Base-by-base conservation (phyloP, 768 basidiomycete genomes). In the Solioccasus polychromus region DNA sequence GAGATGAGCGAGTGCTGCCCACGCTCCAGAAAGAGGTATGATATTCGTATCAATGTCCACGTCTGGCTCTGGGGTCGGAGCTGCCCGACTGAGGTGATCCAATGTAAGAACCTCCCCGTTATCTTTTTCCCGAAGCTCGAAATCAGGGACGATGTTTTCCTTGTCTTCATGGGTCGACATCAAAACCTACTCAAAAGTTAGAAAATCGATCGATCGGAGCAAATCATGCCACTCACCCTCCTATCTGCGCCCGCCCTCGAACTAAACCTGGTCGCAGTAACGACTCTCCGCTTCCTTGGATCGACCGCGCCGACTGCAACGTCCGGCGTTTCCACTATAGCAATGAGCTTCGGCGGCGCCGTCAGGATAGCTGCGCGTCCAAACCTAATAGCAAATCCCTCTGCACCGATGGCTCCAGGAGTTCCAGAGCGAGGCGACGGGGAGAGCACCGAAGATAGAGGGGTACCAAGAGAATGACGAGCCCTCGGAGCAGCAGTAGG, bases 261-360 rank as follows among this genome's bases (percentile, higher is more conserved):
- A 61, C 90, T 92, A 60, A 93, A 94, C 49, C 92, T 71, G 15
- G 91, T 95, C 7, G 88, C 87, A 43, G 89, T 92, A 12, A 91
- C 85, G 1, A 93, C 88, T 38, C 92, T 71, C 54, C 86, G 73
- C 74, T 92, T 90, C 63, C 76, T 72, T 15, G 88, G 81, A 63
- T 94, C 92, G 8, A 92, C 87, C 19, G 91, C 88, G 8, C 92
- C 92, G 29, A 91, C 80, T n/a, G 83, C 90, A 8, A 92, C 83
- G 60, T 92, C 92, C 0, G 90, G 88, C 9, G 88, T 92, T 63
- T 88, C 88, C 15, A 93, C 84, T 24, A 92, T 70, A 4, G 85
- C 88, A 15, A 93, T 77, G 23, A 93, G 68, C 59, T 83, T 83
- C 14, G 92, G 91, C n/a, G 89, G 86, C 14, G 85, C 85, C 10